Conservation (phyloP, 306 rosid genomes). For the Spatholobus suberectus region DNA sequence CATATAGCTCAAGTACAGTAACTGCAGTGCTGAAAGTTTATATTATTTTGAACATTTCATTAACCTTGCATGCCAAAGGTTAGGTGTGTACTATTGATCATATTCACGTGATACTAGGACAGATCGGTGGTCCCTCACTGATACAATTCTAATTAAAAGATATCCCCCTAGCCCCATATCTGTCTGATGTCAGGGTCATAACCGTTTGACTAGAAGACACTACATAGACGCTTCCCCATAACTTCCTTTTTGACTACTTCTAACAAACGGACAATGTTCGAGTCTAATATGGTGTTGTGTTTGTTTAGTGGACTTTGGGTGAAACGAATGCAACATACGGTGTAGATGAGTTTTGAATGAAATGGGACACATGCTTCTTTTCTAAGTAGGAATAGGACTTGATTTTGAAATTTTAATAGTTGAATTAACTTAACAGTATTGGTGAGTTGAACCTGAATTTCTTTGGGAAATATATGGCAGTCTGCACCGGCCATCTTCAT, state of each 20-base stretch:
- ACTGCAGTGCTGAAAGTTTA: background rate
- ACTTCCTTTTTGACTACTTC: conserved; percentile 53
- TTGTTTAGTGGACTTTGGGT: background rate
- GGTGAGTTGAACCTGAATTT: conserved; percentile 13
- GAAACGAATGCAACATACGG: background rate
- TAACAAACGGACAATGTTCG: background rate
- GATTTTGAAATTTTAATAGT: conserved; percentile 1
- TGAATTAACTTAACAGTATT: conserved; percentile 1
- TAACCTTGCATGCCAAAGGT: conserved; percentile 31
- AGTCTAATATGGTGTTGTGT: background rate
- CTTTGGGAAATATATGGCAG: conserved; percentile 2
- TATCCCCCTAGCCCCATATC: conserved; percentile 52
- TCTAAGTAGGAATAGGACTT: conserved; percentile 2
- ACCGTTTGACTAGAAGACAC: conserved; percentile 71
- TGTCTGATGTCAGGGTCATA: conserved; percentile 70
- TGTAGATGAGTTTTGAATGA: conserved; percentile 24
- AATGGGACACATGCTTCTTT: background rate
- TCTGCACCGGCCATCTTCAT: background rate
- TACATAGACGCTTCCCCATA: conserved; percentile 46
- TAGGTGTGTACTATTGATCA: conserved; percentile 27
- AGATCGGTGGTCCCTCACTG: conserved; percentile 49
- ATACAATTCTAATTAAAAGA: conserved; percentile 39
- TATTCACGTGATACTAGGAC: conserved; percentile 47
- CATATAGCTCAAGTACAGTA: background rate
- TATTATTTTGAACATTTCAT: conserved; percentile 19